Evolutionary conservation across 2,329 filamentous ascomycete genomes (phyloP).

Genomic region (Anthostomella pinea): DNA sequence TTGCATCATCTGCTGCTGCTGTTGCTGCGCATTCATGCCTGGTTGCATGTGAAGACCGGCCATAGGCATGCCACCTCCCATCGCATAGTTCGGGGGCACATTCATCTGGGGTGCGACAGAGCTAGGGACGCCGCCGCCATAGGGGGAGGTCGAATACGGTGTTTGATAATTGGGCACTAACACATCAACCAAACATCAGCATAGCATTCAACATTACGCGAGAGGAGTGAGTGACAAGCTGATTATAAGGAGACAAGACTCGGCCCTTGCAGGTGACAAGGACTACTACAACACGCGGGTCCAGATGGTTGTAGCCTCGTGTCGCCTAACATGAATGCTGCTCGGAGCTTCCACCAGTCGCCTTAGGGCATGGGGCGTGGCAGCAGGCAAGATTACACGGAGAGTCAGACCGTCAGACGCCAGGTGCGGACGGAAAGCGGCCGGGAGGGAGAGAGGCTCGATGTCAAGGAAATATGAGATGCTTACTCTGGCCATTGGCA

Average conservation of each 20-base stretch:
- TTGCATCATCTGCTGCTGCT: conserved; percentile 40
- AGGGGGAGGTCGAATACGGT: conserved; percentile 56
- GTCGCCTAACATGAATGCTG: conserved; percentile 9
- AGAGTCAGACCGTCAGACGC: conserved; percentile 5
- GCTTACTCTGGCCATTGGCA: conserved; percentile 59
- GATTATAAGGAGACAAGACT: conserved; percentile 17
- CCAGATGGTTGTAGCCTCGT: conserved; percentile 8
- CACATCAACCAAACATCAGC: conserved; percentile 30
- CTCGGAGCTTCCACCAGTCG: conserved; percentile 14
- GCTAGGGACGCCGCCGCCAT: conserved; percentile 50
- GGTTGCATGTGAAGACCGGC: conserved; percentile 55
- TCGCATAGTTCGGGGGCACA: conserved; percentile 54
- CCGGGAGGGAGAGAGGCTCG: conserved; percentile 19
- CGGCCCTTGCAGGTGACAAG: conserved; percentile 7
- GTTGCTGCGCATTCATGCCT: conserved; percentile 44
- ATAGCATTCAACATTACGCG: too few species aligned
- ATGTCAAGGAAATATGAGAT: conserved; percentile 25
- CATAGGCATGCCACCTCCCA: conserved; percentile 49
- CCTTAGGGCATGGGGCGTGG: conserved; percentile 12
- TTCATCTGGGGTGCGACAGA: conserved; percentile 49
- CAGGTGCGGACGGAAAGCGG: conserved; percentile 11
- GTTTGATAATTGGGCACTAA: conserved; percentile 55
- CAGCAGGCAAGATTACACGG: conserved; percentile 13
- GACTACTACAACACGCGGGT: conserved; percentile 1
- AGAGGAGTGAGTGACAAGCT: too few species aligned